These are phyloP conservation scores for Lactuca sativa DNA, from an alignment of 129 eudicot genomes.

Conservation along the genomic window DNA sequence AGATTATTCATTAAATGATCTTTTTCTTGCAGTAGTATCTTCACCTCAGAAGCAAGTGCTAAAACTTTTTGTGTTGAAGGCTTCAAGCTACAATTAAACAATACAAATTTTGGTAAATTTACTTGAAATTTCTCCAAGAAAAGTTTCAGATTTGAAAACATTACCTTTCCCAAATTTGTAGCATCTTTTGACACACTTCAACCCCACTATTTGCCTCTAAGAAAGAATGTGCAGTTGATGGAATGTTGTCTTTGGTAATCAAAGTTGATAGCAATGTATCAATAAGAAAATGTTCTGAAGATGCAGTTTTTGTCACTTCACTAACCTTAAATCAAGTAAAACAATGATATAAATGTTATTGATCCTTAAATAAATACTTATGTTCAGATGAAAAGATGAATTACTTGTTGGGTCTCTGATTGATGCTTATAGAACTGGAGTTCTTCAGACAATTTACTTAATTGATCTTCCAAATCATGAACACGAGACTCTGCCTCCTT, in stretches of 20 bases:
- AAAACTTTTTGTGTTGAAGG: constrained; percentile 61
- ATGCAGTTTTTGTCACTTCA: constrained; percentile 24
- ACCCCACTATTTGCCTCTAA: constrained; percentile 55
- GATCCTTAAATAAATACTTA: neutral
- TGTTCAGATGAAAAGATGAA: neutral
- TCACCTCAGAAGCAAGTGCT: constrained; percentile 54
- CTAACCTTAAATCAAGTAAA: constrained; percentile 40
- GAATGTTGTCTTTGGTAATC: constrained; percentile 48
- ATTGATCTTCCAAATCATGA: constrained; percentile 62
- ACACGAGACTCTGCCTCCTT: constrained; percentile 61
- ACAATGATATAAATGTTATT: neutral
- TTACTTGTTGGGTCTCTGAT: constrained; percentile 46
- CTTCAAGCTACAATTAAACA: constrained; percentile 51
- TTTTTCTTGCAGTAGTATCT: constrained; percentile 57
- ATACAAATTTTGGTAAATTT: neutral
- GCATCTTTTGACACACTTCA: constrained; percentile 60
- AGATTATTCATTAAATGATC: constrained; percentile 68
- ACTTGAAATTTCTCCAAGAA: neutral
- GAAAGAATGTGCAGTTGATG: constrained; percentile 56
- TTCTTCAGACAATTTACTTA: constrained; percentile 52
- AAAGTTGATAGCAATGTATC: constrained; percentile 56
- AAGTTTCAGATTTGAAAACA: neutral
- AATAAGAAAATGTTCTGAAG: constrained; percentile 48
- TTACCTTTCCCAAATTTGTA: constrained; percentile 57
- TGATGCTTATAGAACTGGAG: constrained; percentile 45